Base-by-base conservation (phyloP, 2,329 filamentous ascomycete genomes). In the Ploettnerulaceae sp. region DNA sequence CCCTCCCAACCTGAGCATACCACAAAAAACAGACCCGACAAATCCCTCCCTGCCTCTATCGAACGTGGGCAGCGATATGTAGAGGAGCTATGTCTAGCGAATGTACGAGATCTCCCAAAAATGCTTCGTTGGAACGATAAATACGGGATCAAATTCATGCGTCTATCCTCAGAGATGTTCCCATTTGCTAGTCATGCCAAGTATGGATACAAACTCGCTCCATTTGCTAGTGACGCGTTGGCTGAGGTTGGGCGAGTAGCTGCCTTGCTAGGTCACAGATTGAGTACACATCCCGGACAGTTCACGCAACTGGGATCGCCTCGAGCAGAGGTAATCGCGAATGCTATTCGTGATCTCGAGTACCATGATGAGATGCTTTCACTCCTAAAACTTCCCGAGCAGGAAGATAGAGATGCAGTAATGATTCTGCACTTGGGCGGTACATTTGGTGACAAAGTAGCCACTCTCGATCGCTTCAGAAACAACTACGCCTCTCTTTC, bases 391-490 rank as follows among this genome's bases (percentile, higher is more conserved):
- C 71, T 97, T 0, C 87, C 89, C 0, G 76, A 81, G 14, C 89
- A 95, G 63, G 75, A 81, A 55, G 72, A 97, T 57, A 81, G 81
- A 22, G 89, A 96, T 63, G 91, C 91, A 1, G 82, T 97, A 45
- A 94, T 96, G 86, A 89, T 97, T 46, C 61, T 97, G 7, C 91
- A 97, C 62, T 87, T 97, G 78, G 91, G 91, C 12, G 91, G 91
- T 7, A 79, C 85, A 0, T 96, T 91, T 61, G 90, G 90, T 5
- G 88, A 95, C 64, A 97, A 71, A 34, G 61, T 51, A 2, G 53
- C 57, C 8, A 64, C 69, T 3, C 62, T 77, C 1, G 62, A 76
- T n/a, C 63, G 68, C 4, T 85, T 86, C 54, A 72, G 75, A 1
- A 62, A 67, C 2, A 77, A 79, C 1, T 71, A 67, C 64, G 34